phyloP scores from a whole-genome alignment of 192 early-diverging fungal genomes.

The Mortierella antarctica region DNA sequence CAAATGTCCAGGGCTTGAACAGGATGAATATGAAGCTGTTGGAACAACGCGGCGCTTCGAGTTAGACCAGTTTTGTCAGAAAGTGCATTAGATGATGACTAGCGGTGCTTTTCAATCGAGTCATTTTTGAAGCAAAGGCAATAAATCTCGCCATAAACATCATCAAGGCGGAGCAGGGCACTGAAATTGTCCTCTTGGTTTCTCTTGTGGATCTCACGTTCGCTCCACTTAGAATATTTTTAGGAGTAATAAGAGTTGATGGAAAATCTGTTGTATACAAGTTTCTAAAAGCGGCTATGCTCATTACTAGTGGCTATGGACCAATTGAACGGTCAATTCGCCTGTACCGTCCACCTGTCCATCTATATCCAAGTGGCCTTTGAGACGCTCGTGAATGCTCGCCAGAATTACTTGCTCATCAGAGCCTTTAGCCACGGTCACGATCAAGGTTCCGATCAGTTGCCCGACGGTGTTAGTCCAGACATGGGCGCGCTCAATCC shows the following conservation, averaged over 20 bases:
- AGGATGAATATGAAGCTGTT: not conserved
- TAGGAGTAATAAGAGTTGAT: not conserved
- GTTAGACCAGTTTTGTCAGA: not conserved
- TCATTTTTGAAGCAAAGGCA: too few species aligned
- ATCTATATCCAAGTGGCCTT: slow-evolving; percentile 51
- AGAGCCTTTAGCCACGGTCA: slow-evolving; percentile 56
- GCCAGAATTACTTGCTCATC: slow-evolving; percentile 62
- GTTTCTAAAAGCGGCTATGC: not conserved
- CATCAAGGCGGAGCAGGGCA: too few species aligned
- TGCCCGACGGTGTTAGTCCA: slow-evolving; percentile 68
- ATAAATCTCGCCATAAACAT: too few species aligned
- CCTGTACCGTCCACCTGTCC: slow-evolving; percentile 47
- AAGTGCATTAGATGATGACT: too few species aligned
- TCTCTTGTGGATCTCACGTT: too few species aligned
- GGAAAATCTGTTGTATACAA: not conserved
- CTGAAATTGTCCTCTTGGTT: not conserved
- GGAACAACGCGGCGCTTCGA: not conserved
- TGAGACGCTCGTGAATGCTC: slow-evolving; percentile 56
- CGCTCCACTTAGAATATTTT: not conserved
- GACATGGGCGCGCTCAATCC: slow-evolving; percentile 61
- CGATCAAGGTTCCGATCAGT: slow-evolving; percentile 58
- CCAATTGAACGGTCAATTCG: slow-evolving; percentile 63
- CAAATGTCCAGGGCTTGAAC: not conserved
- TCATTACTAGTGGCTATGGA: slow-evolving; percentile 13
- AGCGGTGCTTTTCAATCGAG: too few species aligned